A percentile compares a stretch with the other conserved stretches of the same genome.
phyloP scores from a whole-genome alignment of 768 basidiomycete genomes.

The Lactarius hengduanensis region DNA sequence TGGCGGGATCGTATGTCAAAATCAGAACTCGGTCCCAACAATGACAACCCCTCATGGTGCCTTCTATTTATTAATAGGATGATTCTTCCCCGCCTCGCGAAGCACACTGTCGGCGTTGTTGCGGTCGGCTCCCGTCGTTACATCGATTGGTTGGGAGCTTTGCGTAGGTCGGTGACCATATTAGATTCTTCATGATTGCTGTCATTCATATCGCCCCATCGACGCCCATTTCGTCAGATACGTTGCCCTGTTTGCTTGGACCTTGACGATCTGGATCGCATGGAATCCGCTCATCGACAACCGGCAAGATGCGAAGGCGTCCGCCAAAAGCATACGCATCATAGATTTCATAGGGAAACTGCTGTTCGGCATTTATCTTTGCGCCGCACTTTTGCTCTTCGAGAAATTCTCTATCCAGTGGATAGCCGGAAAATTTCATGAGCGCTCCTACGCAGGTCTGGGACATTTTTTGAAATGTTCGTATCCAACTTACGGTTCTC shows the following conservation, averaged over 20 bases:
- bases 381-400: conserved; percentile 63
- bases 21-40: conserved; percentile 7
- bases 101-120: conserved; percentile 68
- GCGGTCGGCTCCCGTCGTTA: conserved; percentile 70
- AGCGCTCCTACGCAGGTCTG: conserved; percentile 64
- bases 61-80: conserved; percentile 26
- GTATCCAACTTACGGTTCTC: conserved; percentile 9
- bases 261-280: conserved; percentile 62
- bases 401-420: conserved; percentile 88
- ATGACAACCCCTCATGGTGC: not conserved
- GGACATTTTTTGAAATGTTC: conserved; percentile 7
- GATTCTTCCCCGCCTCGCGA: conserved; percentile 51
- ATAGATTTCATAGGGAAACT: conserved; percentile 60
- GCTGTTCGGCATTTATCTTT: conserved; percentile 71
- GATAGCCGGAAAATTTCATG: conserved; percentile 82
- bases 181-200: conserved; percentile 7
- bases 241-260: conserved; percentile 68
- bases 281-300: conserved; percentile 66
- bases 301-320: conserved; percentile 37
- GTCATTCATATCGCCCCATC: conserved; percentile 28
- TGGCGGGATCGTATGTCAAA: conserved; percentile 57
- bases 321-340: conserved; percentile 38
- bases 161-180: conserved; percentile 51
- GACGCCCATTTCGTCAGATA: conserved; percentile 40
- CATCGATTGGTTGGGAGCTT: conserved; percentile 71